phyloP scores from a whole-genome alignment of 2,329 filamentous ascomycete species.

The Fusarium abutilonis region DNA sequence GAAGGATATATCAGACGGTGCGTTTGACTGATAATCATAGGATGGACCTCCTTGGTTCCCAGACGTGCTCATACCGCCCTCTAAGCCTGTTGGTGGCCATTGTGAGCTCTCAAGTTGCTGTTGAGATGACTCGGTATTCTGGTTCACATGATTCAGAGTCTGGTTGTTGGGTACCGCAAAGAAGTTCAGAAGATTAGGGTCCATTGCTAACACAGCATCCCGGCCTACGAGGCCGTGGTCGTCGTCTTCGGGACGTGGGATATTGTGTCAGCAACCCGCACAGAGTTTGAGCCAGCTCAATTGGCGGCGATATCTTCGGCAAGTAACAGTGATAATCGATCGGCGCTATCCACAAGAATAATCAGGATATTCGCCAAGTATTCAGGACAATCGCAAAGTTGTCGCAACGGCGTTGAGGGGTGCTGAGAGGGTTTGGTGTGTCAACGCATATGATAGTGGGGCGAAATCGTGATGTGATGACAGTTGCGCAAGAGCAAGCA shows the following conservation, averaged over 20 bases:
- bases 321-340: slow-evolving; percentile 3
- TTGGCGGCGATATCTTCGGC: slow-evolving; percentile 26
- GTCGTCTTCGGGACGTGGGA: slow-evolving; percentile 29
- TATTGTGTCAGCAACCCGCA: slow-evolving; percentile 38
- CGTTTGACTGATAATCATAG: slow-evolving; percentile 46
- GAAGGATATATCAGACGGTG: slow-evolving; percentile 49
- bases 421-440: slow-evolving; percentile 32
- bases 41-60: slow-evolving; percentile 44
- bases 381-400: slow-evolving; percentile 23
- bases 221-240: slow-evolving; percentile 42
- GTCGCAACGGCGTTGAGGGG: slow-evolving; percentile 34
- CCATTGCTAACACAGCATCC: slow-evolving; percentile 48
- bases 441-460: slow-evolving; percentile 38
- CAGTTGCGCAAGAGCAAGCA: slow-evolving; percentile 26
- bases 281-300: slow-evolving; percentile 33
- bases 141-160: slow-evolving; percentile 44
- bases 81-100: slow-evolving; percentile 37
- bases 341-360: slow-evolving; percentile 14
- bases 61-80: slow-evolving; percentile 38
- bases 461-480: slow-evolving; percentile 19
- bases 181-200: slow-evolving; percentile 46
- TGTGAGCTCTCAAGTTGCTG: slow-evolving; percentile 38
- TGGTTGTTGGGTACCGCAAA: slow-evolving; percentile 47
- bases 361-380: slow-evolving; percentile 19
- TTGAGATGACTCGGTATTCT: slow-evolving; percentile 42